These are phyloP conservation scores for Angomonas ambiguus DNA, from an alignment of 208 protist genomes.

Conservation along the genomic window DNA sequence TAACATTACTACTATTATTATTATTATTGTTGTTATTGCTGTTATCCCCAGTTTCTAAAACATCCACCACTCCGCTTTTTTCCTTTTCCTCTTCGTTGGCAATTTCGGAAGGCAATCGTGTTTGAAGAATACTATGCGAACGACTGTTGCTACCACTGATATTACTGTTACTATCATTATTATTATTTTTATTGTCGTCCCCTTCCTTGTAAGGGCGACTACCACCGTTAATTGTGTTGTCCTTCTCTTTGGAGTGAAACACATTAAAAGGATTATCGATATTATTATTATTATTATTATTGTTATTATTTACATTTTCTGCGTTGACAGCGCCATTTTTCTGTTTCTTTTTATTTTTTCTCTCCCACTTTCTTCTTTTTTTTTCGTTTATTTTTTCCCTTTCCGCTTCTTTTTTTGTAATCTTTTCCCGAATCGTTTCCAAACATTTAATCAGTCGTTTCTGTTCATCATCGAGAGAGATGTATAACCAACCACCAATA, in stretches of 20 bases:
- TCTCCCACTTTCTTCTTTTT: not conserved
- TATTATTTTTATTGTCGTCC: not conserved
- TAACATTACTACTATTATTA: constrained; percentile 10
- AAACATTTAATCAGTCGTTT: constrained; percentile 34
- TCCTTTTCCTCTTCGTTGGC: not conserved
- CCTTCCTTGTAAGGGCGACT: too few species aligned
- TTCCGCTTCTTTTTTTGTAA: not conserved
- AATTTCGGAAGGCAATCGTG: not conserved
- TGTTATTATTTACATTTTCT: not conserved
- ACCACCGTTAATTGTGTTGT: too few species aligned
- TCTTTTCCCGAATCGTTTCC: not conserved
- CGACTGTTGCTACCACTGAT: not conserved
- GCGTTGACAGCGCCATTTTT: not conserved
- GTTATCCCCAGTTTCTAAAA: not conserved
- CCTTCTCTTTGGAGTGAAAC: too few species aligned
- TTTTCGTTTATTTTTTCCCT: constrained; percentile 1
- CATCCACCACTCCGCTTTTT: not conserved
- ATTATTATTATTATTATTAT: not conserved
- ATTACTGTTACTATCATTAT: not conserved
- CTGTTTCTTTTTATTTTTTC: not conserved
- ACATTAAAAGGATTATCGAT: not conserved
- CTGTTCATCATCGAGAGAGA: constrained; percentile 64
- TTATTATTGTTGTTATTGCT: constrained; percentile 1
- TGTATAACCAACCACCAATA: constrained; percentile 54
- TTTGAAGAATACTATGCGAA: not conserved